phyloP scores from a whole-genome alignment of 108 stramenopile genomes.

The Cafeteria roenbergensis region DNA sequence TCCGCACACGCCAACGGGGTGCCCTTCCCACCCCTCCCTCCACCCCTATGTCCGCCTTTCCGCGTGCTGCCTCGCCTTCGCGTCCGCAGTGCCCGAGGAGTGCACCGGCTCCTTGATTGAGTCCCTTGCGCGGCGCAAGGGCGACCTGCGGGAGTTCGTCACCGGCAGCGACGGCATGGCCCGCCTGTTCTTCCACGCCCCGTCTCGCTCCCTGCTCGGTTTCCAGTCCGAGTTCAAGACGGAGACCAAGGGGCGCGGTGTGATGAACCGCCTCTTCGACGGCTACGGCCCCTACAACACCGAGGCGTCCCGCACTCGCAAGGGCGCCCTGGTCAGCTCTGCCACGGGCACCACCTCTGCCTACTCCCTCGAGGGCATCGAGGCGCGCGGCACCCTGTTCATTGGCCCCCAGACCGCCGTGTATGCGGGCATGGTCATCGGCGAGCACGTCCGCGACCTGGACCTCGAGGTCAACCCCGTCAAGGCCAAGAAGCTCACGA shows the following conservation, averaged over 20 bases:
- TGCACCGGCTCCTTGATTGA: slow-evolving; percentile 78
- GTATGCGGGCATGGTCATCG: slow-evolving; percentile 91
- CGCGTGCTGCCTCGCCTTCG: too few species aligned
- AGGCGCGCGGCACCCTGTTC: slow-evolving; percentile 83
- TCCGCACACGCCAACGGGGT: too few species aligned
- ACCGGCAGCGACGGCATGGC: slow-evolving; percentile 47
- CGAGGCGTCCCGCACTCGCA: slow-evolving; percentile 60
- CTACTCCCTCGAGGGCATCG: slow-evolving; percentile 77
- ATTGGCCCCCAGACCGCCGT: slow-evolving; percentile 59
- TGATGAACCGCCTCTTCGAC: slow-evolving; percentile 85
- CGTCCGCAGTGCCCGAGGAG: slow-evolving; percentile 90
- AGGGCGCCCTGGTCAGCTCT: slow-evolving; percentile 86
- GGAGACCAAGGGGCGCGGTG: slow-evolving; percentile 79
- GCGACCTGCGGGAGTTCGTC: slow-evolving; percentile 65
- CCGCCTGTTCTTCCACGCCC: slow-evolving; percentile 80
- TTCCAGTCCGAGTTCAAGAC: slow-evolving; percentile 72
- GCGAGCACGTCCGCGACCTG: slow-evolving; percentile 89
- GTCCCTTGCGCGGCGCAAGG: slow-evolving; percentile 72
- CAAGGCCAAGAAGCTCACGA: slow-evolving; percentile 86
- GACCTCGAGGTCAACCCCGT: slow-evolving; percentile 92
- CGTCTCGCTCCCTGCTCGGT: slow-evolving; percentile 93
- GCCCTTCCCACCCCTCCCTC: too few species aligned
- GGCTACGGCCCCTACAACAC: slow-evolving; percentile 71
- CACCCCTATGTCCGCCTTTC: too few species aligned
- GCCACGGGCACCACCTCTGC: slow-evolving; percentile 71